A percentile compares a stretch with the other conserved stretches of the same genome.
These are phyloP conservation scores for Austroboletus niveus DNA, from an alignment of 1,284 basidiomycete species.

Conservation along the genomic window DNA sequence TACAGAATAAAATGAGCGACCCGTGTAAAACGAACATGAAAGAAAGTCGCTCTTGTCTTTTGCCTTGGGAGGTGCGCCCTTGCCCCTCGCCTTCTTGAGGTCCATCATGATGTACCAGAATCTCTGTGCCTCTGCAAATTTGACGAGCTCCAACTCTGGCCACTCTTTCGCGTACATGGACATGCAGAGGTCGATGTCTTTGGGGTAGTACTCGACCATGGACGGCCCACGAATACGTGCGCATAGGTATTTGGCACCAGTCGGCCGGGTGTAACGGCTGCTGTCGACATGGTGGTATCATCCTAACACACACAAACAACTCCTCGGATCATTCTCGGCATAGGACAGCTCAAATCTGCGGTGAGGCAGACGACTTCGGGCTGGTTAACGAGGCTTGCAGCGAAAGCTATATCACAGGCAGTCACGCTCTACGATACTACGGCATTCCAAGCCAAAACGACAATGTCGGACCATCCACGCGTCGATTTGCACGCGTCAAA, in stretches of 20 bases:
- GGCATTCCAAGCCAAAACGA: background rate
- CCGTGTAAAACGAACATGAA: background rate
- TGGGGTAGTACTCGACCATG: conserved; percentile 78
- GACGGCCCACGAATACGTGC: conserved; percentile 72
- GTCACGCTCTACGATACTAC: conserved; percentile 41
- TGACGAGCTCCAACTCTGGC: conserved; percentile 56
- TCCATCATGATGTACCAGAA: conserved; percentile 55
- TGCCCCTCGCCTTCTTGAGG: conserved; percentile 69
- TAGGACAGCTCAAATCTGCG: no score
- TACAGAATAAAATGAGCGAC: conserved; percentile 7
- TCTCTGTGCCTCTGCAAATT: conserved; percentile 64
- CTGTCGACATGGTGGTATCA: conserved; percentile 15
- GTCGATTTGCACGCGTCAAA: conserved; percentile 35
- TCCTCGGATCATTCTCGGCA: no score
- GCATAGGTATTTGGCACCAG: conserved; percentile 83
- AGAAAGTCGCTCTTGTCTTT: conserved; percentile 42
- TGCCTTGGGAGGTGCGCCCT: conserved; percentile 78
- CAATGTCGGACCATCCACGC: conserved; percentile 12
- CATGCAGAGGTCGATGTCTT: conserved; percentile 51
- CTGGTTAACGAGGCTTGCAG: no score
- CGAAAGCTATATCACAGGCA: conserved; percentile 24
- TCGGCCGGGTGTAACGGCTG: conserved; percentile 41
- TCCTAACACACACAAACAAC: background rate
- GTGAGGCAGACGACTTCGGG: no score
- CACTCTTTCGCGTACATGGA: conserved; percentile 48